Conservation (phyloP, 2,329 filamentous ascomycete species). For the Aspergillus unguis region DNA sequence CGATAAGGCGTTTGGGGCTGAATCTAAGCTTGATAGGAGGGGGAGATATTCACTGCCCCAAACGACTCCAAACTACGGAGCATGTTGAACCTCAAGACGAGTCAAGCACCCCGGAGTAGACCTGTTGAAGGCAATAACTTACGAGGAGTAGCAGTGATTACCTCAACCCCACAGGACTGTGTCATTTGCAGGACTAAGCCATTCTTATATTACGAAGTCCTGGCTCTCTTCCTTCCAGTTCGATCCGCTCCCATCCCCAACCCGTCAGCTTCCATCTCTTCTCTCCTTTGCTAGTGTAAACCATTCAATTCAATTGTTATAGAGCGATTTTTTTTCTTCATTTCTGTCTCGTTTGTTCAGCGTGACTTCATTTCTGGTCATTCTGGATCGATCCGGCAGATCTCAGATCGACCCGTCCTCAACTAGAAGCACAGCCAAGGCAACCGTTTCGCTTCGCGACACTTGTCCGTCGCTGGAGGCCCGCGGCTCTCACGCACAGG, state of each 20-base stretch:
- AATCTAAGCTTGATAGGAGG: background rate
- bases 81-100: background rate
- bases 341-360: background rate
- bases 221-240: conserved; percentile 2
- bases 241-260: background rate
- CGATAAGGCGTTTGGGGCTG: conserved; percentile 1
- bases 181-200: background rate
- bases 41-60: conserved; percentile 1
- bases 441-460: conserved; percentile 19
- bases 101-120: background rate
- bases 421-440: conserved; percentile 15
- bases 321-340: background rate
- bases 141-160: background rate
- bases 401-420: conserved; percentile 24
- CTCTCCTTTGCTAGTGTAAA: background rate
- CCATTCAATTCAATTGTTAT: background rate
- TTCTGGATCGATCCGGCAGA: conserved; percentile 28
- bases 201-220: background rate
- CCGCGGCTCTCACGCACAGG: conserved; percentile 4
- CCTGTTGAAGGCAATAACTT: background rate
- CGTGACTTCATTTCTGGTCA: conserved; percentile 18
- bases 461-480: conserved; percentile 14
- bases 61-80: background rate
- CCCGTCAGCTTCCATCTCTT: background rate
- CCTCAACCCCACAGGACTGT: conserved; percentile 2